A percentile compares a stretch with the other conserved stretches of the same genome.
These are phyloP conservation scores for Globisporangium carolinianum DNA, from an alignment of 352 stramenopile genomes.

Conservation along the genomic window DNA sequence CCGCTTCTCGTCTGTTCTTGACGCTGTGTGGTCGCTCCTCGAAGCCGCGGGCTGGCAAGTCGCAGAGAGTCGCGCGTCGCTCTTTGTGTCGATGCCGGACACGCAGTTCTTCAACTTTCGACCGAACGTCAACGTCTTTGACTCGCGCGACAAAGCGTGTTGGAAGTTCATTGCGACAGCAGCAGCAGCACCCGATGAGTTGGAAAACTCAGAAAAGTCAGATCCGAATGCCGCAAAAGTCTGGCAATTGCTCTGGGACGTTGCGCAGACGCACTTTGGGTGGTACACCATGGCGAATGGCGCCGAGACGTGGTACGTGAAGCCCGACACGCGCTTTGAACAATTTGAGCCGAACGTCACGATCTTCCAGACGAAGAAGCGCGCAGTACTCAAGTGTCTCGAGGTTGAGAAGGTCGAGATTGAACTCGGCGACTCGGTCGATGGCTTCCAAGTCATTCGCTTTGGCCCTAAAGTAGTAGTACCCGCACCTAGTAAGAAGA, in stretches of 20 bases:
- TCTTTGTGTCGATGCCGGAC: conserved; percentile 70
- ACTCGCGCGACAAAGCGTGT: conserved; percentile 67
- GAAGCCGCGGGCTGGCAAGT: conserved; percentile 53
- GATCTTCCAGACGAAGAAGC: conserved; percentile 77
- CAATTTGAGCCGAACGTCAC: conserved; percentile 71
- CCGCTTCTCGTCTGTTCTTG: conserved; percentile 45
- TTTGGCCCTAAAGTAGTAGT: conserved; percentile 23
- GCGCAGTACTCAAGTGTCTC: conserved; percentile 59
- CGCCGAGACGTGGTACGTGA: conserved; percentile 67
- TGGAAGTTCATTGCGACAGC: conserved; percentile 65
- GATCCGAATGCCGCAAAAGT: conserved; percentile 11
- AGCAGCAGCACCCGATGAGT: conserved; percentile 16
- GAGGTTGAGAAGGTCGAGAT: conserved; percentile 40
- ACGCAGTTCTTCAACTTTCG: conserved; percentile 81
- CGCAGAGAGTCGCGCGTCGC: conserved; percentile 41
- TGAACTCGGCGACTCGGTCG: conserved; percentile 59
- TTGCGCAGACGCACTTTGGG: conserved; percentile 47
- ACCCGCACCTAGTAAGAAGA: background rate
- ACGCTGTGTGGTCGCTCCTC: conserved; percentile 35
- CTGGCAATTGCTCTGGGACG: conserved; percentile 61
- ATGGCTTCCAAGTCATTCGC: conserved; percentile 48
- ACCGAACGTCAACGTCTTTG: conserved; percentile 79
- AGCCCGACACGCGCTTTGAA: conserved; percentile 61
- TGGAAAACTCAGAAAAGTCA: conserved; percentile 7
- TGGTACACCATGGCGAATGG: conserved; percentile 75